Conservation (phyloP, 306 rosid species). For the Medicago arabica region DNA sequence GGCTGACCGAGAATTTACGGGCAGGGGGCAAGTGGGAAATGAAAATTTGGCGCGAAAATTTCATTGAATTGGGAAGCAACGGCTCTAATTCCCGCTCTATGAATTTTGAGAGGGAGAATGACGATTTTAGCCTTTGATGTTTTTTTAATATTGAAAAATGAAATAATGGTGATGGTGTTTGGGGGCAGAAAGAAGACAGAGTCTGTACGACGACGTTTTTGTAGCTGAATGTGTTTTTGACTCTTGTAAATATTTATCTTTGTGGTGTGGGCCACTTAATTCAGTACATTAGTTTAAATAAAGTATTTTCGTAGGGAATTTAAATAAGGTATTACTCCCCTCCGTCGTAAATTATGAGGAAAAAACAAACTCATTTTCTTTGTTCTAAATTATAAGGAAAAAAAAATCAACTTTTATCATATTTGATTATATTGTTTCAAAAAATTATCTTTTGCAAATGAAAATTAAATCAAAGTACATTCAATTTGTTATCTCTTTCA, state of each 20-base stretch:
- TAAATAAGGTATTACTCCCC: too few species aligned
- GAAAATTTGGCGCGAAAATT: slow-evolving; percentile 63
- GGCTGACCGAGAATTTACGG: slow-evolving; percentile 81
- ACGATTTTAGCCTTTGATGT: slow-evolving; percentile 45
- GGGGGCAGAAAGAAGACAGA: too few species aligned
- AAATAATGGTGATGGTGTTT: slow-evolving; percentile 35
- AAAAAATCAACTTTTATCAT: too few species aligned
- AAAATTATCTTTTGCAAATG: too few species aligned
- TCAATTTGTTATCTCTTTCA: too few species aligned
- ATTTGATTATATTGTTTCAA: too few species aligned
- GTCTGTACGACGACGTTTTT: slow-evolving; percentile 54
- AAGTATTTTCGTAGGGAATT: too few species aligned
- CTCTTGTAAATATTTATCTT: background rate
- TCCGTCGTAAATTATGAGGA: too few species aligned
- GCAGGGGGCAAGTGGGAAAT: slow-evolving; percentile 60
- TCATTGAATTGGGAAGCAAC: slow-evolving; percentile 62
- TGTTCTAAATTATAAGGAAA: too few species aligned
- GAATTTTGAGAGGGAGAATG: background rate
- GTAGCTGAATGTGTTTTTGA: background rate
- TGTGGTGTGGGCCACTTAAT: slow-evolving; percentile 1
- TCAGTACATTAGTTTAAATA: too few species aligned
- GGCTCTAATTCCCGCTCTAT: slow-evolving; percentile 96
- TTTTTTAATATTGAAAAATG: background rate
- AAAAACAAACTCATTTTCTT: too few species aligned
- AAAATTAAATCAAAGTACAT: too few species aligned